These are phyloP conservation scores for Extremus antarcticus DNA, from an alignment of 495 filamentous ascomycete species.

Conservation along the genomic window DNA sequence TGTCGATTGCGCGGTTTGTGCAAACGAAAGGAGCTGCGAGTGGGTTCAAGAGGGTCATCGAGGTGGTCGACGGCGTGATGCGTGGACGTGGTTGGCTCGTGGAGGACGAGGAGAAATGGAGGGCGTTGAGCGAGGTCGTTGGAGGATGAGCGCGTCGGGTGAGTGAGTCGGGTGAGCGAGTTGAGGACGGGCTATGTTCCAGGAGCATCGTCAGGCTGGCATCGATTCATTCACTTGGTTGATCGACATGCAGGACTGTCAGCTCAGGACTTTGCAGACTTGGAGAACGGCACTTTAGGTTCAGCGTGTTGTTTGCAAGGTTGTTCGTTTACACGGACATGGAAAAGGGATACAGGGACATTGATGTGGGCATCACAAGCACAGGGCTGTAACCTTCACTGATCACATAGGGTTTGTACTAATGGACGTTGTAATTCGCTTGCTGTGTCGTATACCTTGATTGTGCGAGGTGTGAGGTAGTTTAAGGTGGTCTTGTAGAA, in stretches of 20 bases:
- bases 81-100: constrained; percentile 50
- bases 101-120: constrained; percentile 53
- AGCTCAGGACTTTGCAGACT: background rate
- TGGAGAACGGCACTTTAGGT: background rate
- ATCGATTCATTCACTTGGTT: background rate
- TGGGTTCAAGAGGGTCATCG: constrained; percentile 74
- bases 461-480: no score
- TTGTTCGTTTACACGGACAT: background rate
- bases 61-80: constrained; percentile 54
- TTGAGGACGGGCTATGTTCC: background rate
- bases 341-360: background rate
- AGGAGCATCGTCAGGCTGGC: background rate
- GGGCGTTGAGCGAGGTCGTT: constrained; percentile 47
- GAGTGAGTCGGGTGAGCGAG: no score
- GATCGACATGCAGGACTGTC: no score
- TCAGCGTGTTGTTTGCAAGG: background rate
- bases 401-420: background rate
- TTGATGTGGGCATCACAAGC: background rate
- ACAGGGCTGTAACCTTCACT: background rate
- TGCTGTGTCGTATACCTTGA: no score
- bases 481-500: no score
- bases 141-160: constrained; percentile 4
- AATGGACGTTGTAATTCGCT: background rate
- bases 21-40: constrained; percentile 79
- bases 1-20: constrained; percentile 72